Percentiles rank a stretch among this genome's conserved stretches.
Evolutionary conservation across 805 yeast species (phyloP).

Genomic region (Sugiyamaella lignohabitans): DNA sequence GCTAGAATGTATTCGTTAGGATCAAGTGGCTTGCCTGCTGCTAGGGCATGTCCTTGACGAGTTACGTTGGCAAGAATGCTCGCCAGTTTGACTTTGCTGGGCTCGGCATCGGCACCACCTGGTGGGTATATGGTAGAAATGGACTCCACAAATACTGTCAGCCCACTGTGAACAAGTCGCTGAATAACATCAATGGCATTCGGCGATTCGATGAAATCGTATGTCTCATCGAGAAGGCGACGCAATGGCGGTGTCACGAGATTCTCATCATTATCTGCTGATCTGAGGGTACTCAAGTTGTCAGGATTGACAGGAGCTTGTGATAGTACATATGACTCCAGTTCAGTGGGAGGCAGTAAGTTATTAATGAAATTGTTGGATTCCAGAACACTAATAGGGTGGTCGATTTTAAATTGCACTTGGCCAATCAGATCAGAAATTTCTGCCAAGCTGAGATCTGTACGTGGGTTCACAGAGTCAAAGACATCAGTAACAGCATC

Average conservation of each 20-base stretch:
- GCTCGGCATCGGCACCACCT: slow-evolving; percentile 15
- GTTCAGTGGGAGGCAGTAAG: slow-evolving; percentile 46
- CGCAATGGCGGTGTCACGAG: slow-evolving; percentile 25
- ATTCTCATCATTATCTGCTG: slow-evolving; percentile 22
- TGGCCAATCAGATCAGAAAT: slow-evolving; percentile 37
- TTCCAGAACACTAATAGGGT: slow-evolving; percentile 14
- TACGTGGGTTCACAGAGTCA: slow-evolving; percentile 59
- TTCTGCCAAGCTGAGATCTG: slow-evolving; percentile 58
- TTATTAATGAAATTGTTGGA: slow-evolving; percentile 27
- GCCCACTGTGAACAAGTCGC: slow-evolving; percentile 38
- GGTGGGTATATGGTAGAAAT: slow-evolving; percentile 24
- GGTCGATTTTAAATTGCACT: slow-evolving; percentile 34
- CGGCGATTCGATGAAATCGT: slow-evolving; percentile 38
- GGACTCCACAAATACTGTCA: slow-evolving; percentile 41
- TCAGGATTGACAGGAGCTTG: slow-evolving; percentile 38
- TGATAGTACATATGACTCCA: slow-evolving; percentile 48
- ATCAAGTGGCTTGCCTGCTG: slow-evolving; percentile 37
- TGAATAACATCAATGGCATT: slow-evolving; percentile 35
- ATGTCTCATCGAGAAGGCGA: slow-evolving; percentile 39
- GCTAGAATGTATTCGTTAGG: slow-evolving; percentile 40
- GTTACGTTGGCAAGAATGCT: slow-evolving; percentile 62
- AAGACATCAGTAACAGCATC: slow-evolving; percentile 55
- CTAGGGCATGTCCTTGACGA: slow-evolving; percentile 54
- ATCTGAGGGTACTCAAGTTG: not conserved
- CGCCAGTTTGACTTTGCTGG: slow-evolving; percentile 50